Evolutionary conservation across 2,329 filamentous ascomycete genomes (phyloP).

Genomic region (Colletotrichum theobromicola): DNA sequence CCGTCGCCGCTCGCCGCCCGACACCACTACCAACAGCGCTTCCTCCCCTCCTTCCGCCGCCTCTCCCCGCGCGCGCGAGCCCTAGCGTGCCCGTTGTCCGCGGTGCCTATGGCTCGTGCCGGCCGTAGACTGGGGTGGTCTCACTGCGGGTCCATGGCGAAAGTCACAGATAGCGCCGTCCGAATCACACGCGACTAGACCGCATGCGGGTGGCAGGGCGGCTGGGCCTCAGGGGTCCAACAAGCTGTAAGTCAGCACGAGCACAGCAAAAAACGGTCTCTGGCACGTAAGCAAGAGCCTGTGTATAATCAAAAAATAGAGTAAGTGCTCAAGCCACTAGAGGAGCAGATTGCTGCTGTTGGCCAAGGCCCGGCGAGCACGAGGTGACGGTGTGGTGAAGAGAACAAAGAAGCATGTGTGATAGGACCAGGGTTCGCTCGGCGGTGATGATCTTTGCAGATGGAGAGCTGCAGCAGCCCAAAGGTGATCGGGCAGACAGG

Average conservation of each 20-base stretch:
- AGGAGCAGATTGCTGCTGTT: neutral
- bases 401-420: neutral
- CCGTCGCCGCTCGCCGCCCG: neutral
- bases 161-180: slow-evolving; percentile 22
- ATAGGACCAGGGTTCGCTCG: slow-evolving; percentile 3
- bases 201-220: slow-evolving; percentile 14
- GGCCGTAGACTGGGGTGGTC: slow-evolving; percentile 8
- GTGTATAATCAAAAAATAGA: neutral
- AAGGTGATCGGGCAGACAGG: slow-evolving; percentile 1
- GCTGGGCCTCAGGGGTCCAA: slow-evolving; percentile 5
- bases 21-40: neutral
- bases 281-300: neutral
- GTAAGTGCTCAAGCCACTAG: neutral
- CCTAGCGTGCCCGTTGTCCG: slow-evolving; percentile 6
- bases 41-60: neutral
- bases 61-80: slow-evolving; percentile 6
- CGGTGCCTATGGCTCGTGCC: slow-evolving; percentile 16
- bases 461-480: slow-evolving; percentile 5
- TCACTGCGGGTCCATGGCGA: slow-evolving; percentile 5
- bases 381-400: neutral
- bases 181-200: slow-evolving; percentile 21
- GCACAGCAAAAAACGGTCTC: neutral
- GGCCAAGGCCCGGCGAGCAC: neutral
- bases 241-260: neutral
- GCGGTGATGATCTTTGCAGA: slow-evolving; percentile 21